Conservation (phyloP, 495 filamentous ascomycete genomes). For the Daldinia vernicosa region DNA sequence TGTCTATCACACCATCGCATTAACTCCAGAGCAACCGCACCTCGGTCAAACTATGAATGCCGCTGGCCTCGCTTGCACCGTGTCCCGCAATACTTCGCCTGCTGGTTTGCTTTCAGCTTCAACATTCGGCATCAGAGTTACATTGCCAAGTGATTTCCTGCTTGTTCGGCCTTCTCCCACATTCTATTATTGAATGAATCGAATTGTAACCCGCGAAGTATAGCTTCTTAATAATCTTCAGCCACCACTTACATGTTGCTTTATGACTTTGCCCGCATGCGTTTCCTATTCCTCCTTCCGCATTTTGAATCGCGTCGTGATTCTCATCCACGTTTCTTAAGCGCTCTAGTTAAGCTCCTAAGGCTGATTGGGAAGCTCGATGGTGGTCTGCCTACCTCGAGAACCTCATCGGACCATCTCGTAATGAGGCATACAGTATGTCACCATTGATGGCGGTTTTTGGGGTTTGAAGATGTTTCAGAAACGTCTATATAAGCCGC, state of each 20-base stretch:
- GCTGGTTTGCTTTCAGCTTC: constrained; percentile 21
- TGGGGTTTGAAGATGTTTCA: background rate
- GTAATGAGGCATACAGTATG: constrained; percentile 17
- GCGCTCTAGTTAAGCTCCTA: constrained; percentile 15
- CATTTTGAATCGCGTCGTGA: constrained; percentile 33
- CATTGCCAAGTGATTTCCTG: constrained; percentile 30
- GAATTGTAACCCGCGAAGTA: constrained; percentile 8
- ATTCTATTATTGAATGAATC: constrained; percentile 5
- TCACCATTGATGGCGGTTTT: constrained; percentile 20
- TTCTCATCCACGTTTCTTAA: constrained; percentile 5
- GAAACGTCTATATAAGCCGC: constrained; percentile 31
- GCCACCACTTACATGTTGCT: constrained; percentile 5
- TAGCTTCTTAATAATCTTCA: constrained; percentile 26
- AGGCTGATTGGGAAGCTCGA: constrained; percentile 37
- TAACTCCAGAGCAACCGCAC: constrained; percentile 31
- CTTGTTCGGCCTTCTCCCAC: constrained; percentile 12
- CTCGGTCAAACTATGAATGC: constrained; percentile 32
- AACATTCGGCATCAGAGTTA: constrained; percentile 16
- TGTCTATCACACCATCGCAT: constrained; percentile 28
- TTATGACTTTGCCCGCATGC: constrained; percentile 10
- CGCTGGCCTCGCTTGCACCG: constrained; percentile 23
- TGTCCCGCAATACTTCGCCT: constrained; percentile 16
- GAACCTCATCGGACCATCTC: constrained; percentile 20
- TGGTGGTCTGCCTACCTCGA: constrained; percentile 19
- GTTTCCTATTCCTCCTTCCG: constrained; percentile 33